Conservation (phyloP, 108 stramenopile species). For the Phaeodactylum tricornutum region DNA sequence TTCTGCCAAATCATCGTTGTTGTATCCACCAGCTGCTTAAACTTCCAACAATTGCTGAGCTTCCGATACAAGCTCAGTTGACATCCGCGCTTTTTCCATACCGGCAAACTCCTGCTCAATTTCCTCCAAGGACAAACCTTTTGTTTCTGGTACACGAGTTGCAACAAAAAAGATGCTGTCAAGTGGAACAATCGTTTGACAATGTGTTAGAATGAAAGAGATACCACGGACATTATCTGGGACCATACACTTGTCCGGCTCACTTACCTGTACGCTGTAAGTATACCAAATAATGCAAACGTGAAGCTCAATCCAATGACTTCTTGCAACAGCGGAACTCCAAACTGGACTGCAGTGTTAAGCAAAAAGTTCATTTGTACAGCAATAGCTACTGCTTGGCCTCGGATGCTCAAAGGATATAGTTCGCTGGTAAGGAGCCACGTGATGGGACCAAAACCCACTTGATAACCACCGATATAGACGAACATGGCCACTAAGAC, state of each 20-base stretch:
- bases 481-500: slow-evolving; percentile 20
- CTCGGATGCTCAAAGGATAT: slow-evolving; percentile 32
- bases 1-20: no score
- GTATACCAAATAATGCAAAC: slow-evolving; percentile 25
- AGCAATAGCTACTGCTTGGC: slow-evolving; percentile 29
- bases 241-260: not conserved
- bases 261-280: slow-evolving; percentile 11
- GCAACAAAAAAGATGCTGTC: slow-evolving; percentile 19
- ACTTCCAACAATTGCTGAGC: no score
- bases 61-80: no score
- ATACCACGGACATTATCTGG: no score
- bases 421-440: slow-evolving; percentile 45
- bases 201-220: not conserved
- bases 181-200: not conserved
- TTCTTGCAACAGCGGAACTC: slow-evolving; percentile 17
- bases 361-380: slow-evolving; percentile 29
- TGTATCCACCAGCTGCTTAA: no score
- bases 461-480: slow-evolving; percentile 34
- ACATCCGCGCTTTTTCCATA: no score
- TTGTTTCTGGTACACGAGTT: slow-evolving; percentile 30
- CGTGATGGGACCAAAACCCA: slow-evolving; percentile 36
- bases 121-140: slow-evolving; percentile 34
- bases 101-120: slow-evolving; percentile 26
- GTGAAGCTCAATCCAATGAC: slow-evolving; percentile 15
- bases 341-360: slow-evolving; percentile 22